Conservation (phyloP, 208 protist genomes). For the Trypanosoma cruzi region DNA sequence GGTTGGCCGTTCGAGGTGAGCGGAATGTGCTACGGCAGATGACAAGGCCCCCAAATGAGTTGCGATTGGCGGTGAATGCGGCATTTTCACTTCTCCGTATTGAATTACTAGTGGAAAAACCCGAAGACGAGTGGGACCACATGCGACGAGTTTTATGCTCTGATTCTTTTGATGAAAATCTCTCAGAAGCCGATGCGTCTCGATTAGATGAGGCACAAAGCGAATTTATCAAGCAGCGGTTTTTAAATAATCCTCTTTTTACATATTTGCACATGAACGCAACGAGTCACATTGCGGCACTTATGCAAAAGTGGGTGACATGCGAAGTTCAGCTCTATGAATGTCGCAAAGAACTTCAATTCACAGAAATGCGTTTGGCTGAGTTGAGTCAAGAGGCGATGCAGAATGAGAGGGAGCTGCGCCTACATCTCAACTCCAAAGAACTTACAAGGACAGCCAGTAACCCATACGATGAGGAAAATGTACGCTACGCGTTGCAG, state of each 20-base stretch:
- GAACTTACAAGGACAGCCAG: not conserved
- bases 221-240: constrained; percentile 13
- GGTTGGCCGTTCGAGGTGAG: not conserved
- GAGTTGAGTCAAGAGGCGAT: constrained; percentile 1
- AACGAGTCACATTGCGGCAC: constrained; percentile 2
- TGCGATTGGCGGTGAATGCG: constrained; percentile 13
- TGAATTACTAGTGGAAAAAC: constrained; percentile 19
- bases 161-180: constrained; percentile 10
- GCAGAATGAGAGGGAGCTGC: not conserved
- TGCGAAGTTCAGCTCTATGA: constrained; percentile 21
- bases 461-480: constrained; percentile 3
- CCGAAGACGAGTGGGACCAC: constrained; percentile 29
- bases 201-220: constrained; percentile 17
- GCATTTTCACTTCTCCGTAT: constrained; percentile 26
- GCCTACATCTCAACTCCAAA: not conserved
- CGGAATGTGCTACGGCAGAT: constrained; percentile 11
- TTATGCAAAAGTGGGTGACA: constrained; percentile 30
- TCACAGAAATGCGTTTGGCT: constrained; percentile 3
- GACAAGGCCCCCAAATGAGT: not conserved
- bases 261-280: not conserved
- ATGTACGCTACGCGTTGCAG: not conserved
- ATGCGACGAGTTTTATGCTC: constrained; percentile 24
- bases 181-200: constrained; percentile 8
- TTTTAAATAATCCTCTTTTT: constrained; percentile 23
- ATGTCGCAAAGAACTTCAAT: constrained; percentile 1